Percentiles rank a stretch among this genome's conserved stretches.
phyloP scores from a whole-genome alignment of 2,329 filamentous ascomycete species.

The Monosporascus cannonballus region DNA sequence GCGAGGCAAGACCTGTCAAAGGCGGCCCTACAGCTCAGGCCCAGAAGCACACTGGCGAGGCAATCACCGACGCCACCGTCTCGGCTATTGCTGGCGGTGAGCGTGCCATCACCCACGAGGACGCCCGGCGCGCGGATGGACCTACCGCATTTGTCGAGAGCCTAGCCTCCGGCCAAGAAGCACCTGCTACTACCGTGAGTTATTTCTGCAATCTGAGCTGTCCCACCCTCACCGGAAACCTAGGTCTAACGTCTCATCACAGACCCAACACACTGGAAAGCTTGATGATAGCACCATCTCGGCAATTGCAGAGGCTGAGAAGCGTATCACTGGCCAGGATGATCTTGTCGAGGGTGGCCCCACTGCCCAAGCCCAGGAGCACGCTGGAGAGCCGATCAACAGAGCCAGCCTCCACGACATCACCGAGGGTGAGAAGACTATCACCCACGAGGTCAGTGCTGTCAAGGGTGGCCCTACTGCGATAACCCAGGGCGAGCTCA shows the following conservation, averaged over 20 bases:
- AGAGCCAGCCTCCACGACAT: constrained; percentile 31
- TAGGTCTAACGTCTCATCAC: no score
- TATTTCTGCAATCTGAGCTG: not conserved
- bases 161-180: not conserved
- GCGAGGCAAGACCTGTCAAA: constrained; percentile 25
- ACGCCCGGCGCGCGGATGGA: constrained; percentile 4
- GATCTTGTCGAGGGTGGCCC: constrained; percentile 29
- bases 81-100: constrained; percentile 36
- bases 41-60: constrained; percentile 29
- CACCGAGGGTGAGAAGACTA: constrained; percentile 29
- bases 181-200: not conserved
- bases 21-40: constrained; percentile 35
- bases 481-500: constrained; percentile 27
- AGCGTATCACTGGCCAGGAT: constrained; percentile 29
- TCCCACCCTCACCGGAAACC: no score
- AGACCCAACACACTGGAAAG: not conserved
- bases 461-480: constrained; percentile 32
- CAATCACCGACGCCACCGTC: constrained; percentile 27
- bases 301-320: constrained; percentile 34
- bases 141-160: not conserved
- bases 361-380: constrained; percentile 33
- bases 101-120: constrained; percentile 30
- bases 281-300: constrained; percentile 24
- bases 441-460: not conserved
- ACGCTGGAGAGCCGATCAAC: constrained; percentile 24